These are phyloP conservation scores for Colletotrichum acutatum DNA, from an alignment of 2,329 filamentous ascomycete species.

Conservation along the genomic window DNA sequence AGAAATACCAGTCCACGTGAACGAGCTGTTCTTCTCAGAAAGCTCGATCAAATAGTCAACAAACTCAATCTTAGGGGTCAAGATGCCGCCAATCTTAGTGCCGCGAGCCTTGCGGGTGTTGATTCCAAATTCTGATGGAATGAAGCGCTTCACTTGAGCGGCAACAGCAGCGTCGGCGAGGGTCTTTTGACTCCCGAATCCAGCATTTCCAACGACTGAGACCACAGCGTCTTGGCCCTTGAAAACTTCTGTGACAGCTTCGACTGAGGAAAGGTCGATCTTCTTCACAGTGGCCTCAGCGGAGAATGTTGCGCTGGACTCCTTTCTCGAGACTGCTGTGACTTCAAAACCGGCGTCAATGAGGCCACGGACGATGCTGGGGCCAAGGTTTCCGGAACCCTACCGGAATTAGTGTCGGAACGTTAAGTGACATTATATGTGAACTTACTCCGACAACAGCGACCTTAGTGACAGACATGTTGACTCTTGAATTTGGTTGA, in stretches of 20 bases:
- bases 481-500: background rate
- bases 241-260: conserved; percentile 58
- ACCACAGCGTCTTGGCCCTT: conserved; percentile 66
- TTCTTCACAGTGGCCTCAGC: conserved; percentile 53
- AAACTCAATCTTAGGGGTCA: conserved; percentile 42
- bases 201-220: conserved; percentile 57
- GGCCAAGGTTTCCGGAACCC: conserved; percentile 48
- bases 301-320: conserved; percentile 50
- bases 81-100: conserved; percentile 41
- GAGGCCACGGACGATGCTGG: conserved; percentile 44
- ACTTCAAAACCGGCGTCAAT: conserved; percentile 55
- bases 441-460: conserved; percentile 48
- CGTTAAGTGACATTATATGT: background rate
- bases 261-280: conserved; percentile 56
- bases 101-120: conserved; percentile 42
- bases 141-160: conserved; percentile 66
- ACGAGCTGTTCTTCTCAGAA: conserved; percentile 39
- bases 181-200: conserved; percentile 55
- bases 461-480: conserved; percentile 45
- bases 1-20: conserved; percentile 70
- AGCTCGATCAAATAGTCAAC: conserved; percentile 36
- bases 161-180: conserved; percentile 66
- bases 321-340: conserved; percentile 60
- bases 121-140: conserved; percentile 65
- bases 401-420: conserved; percentile 29